phyloP scores from a whole-genome alignment of 176 grass and related monocot genomes.

The Musa troglodytarum region DNA sequence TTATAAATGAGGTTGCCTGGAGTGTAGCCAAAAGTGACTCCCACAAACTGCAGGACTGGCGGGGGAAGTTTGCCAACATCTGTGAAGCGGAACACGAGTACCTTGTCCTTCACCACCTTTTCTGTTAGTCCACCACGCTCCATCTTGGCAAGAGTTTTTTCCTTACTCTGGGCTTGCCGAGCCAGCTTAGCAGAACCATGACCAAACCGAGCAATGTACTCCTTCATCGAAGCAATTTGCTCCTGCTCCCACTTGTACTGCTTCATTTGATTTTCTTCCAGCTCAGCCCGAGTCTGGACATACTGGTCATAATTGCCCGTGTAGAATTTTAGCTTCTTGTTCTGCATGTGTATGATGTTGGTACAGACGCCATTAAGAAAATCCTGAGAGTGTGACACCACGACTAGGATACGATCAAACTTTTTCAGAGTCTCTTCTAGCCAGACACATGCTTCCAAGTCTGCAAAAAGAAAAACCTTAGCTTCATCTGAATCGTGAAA shows the following conservation, averaged over 20 bases:
- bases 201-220: conserved; percentile 27
- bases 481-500: not conserved
- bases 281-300: conserved; percentile 22
- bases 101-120: conserved; percentile 22
- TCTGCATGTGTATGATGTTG: conserved; percentile 36
- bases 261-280: conserved; percentile 34
- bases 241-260: conserved; percentile 29
- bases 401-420: conserved; percentile 27
- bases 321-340: conserved; percentile 19
- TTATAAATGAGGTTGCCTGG: conserved; percentile 24
- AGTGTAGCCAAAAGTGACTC: conserved; percentile 24
- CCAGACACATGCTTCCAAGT: conserved; percentile 28
- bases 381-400: conserved; percentile 29
- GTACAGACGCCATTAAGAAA: conserved; percentile 32
- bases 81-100: conserved; percentile 23
- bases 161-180: conserved; percentile 29
- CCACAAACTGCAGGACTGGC: conserved; percentile 24
- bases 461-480: conserved; percentile 3
- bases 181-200: conserved; percentile 28
- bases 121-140: conserved; percentile 27
- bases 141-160: conserved; percentile 32
- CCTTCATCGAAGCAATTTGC: conserved; percentile 31
- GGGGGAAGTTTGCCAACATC: conserved; percentile 27
- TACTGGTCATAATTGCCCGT: conserved; percentile 29
- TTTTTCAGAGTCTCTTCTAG: conserved; percentile 26